phyloP scores from a whole-genome alignment of 768 basidiomycete species.

The Mrakia gelida region DNA sequence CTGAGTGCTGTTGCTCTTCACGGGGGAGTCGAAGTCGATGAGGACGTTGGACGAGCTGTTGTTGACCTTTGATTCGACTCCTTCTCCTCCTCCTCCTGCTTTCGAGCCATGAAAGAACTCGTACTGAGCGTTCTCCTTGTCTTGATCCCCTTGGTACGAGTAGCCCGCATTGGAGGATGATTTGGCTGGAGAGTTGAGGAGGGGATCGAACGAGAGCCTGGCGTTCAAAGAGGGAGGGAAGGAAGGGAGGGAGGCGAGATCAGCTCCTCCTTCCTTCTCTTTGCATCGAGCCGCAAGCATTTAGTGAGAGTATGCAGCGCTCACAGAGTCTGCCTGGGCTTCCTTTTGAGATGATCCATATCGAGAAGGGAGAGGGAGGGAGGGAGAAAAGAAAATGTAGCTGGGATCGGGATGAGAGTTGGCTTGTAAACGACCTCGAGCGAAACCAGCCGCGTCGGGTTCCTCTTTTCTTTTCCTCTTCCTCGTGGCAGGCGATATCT shows the following conservation, averaged over 20 bases:
- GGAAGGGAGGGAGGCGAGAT: not conserved
- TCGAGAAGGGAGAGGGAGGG: not conserved
- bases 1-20: not conserved
- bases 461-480: too few species aligned
- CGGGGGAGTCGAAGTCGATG: not conserved
- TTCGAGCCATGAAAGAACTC: not conserved
- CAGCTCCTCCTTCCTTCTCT: not conserved
- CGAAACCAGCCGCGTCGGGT: too few species aligned
- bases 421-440: not conserved
- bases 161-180: not conserved
- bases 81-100: not conserved
- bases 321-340: not conserved
- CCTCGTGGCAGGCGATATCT: too few species aligned
- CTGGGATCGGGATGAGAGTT: not conserved
- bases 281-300: not conserved
- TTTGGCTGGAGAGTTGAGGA: not conserved
- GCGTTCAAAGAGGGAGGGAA: not conserved
- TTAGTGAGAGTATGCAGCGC: not conserved
- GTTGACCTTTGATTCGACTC: not conserved
- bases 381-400: too few species aligned
- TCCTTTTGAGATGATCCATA: not conserved
- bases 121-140: constrained; percentile 1
- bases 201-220: constrained; percentile 1
- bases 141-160: not conserved
- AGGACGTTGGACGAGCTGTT: not conserved